Base-by-base conservation (phyloP, 2,329 filamentous ascomycete species). In the Aspergillus sp. region DNA sequence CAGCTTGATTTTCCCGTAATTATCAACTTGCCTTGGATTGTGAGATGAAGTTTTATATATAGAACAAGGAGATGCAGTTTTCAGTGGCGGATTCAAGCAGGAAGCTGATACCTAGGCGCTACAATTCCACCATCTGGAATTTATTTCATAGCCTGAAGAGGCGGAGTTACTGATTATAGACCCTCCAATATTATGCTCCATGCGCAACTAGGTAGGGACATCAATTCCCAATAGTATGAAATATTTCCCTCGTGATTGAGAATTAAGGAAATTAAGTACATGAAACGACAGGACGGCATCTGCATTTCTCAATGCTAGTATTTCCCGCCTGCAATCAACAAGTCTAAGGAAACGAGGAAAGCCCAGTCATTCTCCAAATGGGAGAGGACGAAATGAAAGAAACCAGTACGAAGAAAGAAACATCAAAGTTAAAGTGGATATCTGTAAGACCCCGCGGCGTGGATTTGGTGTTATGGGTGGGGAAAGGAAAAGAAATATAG, bases 221-320 rank as follows among this genome's bases (percentile, higher is more conserved):
- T 28, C 29, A 19, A 10, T 34, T 13, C 6, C 12, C 36, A 37
- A 34, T 28, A 45, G 46, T 54, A 48, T 47, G 31, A 51, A 39
- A 52, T 55, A 46, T 50, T 60, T 58, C 52, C 39, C 41, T 56
- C 50, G 47, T 56, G 42, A 48, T 50, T 51, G 49, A 52, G 47
- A 51, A 64, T 60, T 61, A 65, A 58, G 50, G 54, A 57, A 59
- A 58, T 52, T 63, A 66, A 55, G 52, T 62, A 65, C 61, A 65
- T 62, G 54, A 56, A 60, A 53, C 51, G 43, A 52, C 47, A 50
- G 51, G 53, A 53, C 49, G 48, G 48, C 47, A 49, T 45, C 49
- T 56, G 52, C 51, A 38, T 49, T 52, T 57, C 49, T 48, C 48
- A 50, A 53, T 53, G 57, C 52, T 56, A 56, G 51, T 49, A 52